Conservation (phyloP, 1,284 basidiomycete species). For the Leccinum idahoense region DNA sequence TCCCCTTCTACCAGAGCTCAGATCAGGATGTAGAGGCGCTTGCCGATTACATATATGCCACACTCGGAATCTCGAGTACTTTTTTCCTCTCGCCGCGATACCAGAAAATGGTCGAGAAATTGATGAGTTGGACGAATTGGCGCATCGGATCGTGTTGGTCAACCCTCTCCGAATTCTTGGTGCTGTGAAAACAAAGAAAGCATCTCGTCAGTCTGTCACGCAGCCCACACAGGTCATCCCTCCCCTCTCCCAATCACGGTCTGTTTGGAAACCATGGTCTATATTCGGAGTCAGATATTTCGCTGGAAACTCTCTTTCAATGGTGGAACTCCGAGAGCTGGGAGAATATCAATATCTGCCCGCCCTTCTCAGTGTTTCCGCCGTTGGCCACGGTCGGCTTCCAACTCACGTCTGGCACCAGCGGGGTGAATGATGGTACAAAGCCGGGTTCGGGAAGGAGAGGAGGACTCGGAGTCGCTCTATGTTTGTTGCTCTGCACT, state of each 20-base stretch:
- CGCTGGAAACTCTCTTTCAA: conserved; percentile 95
- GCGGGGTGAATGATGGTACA: too few species aligned
- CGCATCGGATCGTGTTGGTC: conserved; percentile 94
- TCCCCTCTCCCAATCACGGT: conserved; percentile 95
- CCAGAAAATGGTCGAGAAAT: conserved; percentile 99
- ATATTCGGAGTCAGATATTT: conserved; percentile 98
- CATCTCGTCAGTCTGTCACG: conserved; percentile 92
- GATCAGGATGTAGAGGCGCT: conserved; percentile 97
- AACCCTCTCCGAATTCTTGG: conserved; percentile 94
- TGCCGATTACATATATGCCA: conserved; percentile 97
- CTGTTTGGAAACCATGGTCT: conserved; percentile 80
- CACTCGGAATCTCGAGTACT: conserved; percentile 58
- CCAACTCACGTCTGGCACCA: too few species aligned
- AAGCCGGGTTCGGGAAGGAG: too few species aligned
- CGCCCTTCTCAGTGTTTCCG: too few species aligned
- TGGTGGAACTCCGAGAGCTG: conserved; percentile 98
- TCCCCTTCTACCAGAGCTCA: conserved; percentile 98
- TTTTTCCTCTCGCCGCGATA: conserved; percentile 90
- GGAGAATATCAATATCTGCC: conserved; percentile 71
- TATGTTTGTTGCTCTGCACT: too few species aligned
- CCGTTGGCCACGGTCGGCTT: too few species aligned
- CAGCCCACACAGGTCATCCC: conserved; percentile 97
- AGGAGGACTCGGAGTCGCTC: too few species aligned
- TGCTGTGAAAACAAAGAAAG: conserved; percentile 95
- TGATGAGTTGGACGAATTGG: conserved; percentile 76